Evolutionary conservation across 208 protist species (phyloP), one percentile per base, ranked within the genome.

Genomic region (Vickermania spadyakhi): DNA sequence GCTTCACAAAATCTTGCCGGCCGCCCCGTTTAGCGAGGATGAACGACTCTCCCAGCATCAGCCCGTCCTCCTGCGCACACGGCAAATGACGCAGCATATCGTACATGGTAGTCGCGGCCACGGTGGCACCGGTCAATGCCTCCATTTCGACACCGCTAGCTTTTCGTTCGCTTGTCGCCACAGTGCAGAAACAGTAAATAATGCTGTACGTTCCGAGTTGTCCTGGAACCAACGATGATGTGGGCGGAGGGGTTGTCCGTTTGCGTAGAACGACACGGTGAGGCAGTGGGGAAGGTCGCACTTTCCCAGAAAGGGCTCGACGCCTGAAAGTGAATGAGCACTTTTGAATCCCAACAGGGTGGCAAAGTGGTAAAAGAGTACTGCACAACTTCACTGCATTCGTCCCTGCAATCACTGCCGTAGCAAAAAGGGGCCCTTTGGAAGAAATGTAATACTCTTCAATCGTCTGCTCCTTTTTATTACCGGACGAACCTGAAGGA

Each of bases 91-190:
- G 83, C 29, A 94, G 67, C 87, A 94, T 94, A 68, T 94, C 87
- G 70, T 94, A 94, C 3, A 94, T 62, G 2, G 89, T 97, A 4
- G 98, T 62, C 41, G 79, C 82, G 14, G 94, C 84, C 27, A 97
- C 74, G 2, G 72, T 87, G 1, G 91, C 92, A 5, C 91, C 96
- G 0, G 92, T 97, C n/a, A 98, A 64, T 14, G 96, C 94, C 74
- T 98, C 96, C 94, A 98, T 98, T 77, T 98, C 97, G n/a, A 98
- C 94, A 18, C 36, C 36, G 1, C 96, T 93, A 0, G 88, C 89
- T 58, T 84, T 93, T 51, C 53, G 61, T 52, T 93, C 81, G n/a
- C 81, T 70, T 11, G 80, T 93, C 18, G 86, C 86, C 3, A 93
- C 86, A 13, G 82, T 91, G 72, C 83, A 91, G 64, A 90, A 94